Evolutionary conservation across 148 eudicot species (phyloP).

Genomic region (Simmondsia chinensis): DNA sequence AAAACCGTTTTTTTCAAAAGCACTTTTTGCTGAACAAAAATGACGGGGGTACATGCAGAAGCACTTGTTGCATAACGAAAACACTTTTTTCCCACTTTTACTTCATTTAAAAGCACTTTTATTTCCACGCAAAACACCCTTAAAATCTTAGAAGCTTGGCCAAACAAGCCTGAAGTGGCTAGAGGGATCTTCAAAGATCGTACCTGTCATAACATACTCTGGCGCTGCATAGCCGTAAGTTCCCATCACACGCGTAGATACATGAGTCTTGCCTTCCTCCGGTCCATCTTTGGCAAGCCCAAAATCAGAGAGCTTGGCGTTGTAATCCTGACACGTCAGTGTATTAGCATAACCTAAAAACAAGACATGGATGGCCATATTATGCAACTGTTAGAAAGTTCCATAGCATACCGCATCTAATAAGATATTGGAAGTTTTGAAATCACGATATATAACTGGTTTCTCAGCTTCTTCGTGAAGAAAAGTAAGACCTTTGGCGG

Average conservation of each 20-base stretch:
- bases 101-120: too few relatives aligned
- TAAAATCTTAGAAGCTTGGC: too few relatives aligned
- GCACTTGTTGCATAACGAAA: too few relatives aligned
- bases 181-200: background rate
- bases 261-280: slow-evolving; percentile 40
- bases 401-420: slow-evolving; percentile 32
- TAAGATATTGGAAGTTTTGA: slow-evolving; percentile 41
- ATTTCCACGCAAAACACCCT: too few relatives aligned
- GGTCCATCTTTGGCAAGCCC: slow-evolving; percentile 49
- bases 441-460: slow-evolving; percentile 41
- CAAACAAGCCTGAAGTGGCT: too few relatives aligned
- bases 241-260: slow-evolving; percentile 45
- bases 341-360: slow-evolving; percentile 9
- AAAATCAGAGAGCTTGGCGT: slow-evolving; percentile 43
- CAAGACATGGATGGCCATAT: too few relatives aligned
- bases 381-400: too few relatives aligned
- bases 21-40: too few relatives aligned
- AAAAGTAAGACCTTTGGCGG: slow-evolving; percentile 43
- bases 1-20: too few relatives aligned
- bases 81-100: too few relatives aligned
- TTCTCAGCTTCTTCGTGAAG: slow-evolving; percentile 44
- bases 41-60: too few relatives aligned
- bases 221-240: too few relatives aligned
- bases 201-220: slow-evolving; percentile 52
- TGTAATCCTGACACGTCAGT: slow-evolving; percentile 27